These are phyloP conservation scores for Lentinula guzmanii DNA, from an alignment of 768 basidiomycete genomes.

Conservation along the genomic window DNA sequence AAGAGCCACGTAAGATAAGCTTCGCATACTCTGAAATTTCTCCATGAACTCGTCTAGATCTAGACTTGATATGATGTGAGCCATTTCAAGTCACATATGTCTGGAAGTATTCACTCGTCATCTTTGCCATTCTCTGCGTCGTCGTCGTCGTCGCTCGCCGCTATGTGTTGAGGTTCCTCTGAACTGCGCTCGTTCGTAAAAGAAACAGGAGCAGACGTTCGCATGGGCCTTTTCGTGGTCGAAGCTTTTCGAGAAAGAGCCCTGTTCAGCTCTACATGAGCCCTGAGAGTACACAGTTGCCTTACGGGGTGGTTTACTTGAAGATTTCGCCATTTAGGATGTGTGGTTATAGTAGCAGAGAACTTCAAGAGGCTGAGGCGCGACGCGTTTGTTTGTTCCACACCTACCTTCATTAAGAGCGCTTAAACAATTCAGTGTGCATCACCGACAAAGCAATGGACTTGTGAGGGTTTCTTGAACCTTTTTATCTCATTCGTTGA, in stretches of 20 bases:
- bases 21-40: conserved; percentile 15
- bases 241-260: not conserved
- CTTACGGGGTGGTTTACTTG: conserved; percentile 11
- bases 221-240: conserved; percentile 11
- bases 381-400: conserved; percentile 10
- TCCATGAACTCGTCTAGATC: conserved; percentile 9
- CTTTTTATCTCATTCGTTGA: not conserved
- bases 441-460: conserved; percentile 30
- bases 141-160: not conserved
- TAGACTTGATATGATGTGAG: not conserved
- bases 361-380: conserved; percentile 12
- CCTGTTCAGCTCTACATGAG: not conserved
- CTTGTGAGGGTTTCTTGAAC: conserved; percentile 29
- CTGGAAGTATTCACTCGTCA: conserved; percentile 8
- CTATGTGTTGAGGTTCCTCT: not conserved
- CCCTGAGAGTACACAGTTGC: not conserved
- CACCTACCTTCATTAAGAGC: too few species aligned
- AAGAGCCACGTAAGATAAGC: not conserved
- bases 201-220: conserved; percentile 13
- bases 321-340: conserved; percentile 19
- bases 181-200: conserved; percentile 13
- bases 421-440: too few species aligned
- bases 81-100: not conserved
- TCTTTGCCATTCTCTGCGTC: conserved; percentile 7
- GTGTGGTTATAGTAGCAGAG: not conserved